Percentiles rank a stretch among this genome's conserved stretches.
These are phyloP conservation scores for Filobasidium wieringae DNA, from an alignment of 768 basidiomycete genomes.

Conservation along the genomic window DNA sequence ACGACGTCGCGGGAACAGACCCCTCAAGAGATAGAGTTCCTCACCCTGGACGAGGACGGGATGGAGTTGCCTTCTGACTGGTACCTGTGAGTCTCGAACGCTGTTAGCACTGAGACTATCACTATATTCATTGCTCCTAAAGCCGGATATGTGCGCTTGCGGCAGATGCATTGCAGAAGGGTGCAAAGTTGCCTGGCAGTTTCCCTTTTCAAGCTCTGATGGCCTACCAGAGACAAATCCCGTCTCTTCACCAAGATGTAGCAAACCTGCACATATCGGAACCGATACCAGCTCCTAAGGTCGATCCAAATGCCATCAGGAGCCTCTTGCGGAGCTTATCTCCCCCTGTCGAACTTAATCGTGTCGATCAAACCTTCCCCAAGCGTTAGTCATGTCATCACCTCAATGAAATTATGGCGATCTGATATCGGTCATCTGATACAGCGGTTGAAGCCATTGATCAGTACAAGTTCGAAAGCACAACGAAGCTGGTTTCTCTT, in stretches of 20 bases:
- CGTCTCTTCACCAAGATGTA: no score
- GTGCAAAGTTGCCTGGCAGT: conserved; percentile 52
- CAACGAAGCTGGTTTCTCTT: background rate
- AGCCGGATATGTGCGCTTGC: conserved; percentile 57
- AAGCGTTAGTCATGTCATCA: background rate
- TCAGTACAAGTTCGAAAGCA: background rate
- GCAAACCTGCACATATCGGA: no score
- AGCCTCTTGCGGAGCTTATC: background rate
- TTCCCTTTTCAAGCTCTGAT: conserved; percentile 61
- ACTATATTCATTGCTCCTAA: conserved; percentile 51
- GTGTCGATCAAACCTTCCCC: background rate
- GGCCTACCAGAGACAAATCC: conserved; percentile 49
- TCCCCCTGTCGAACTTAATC: background rate
- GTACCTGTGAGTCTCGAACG: conserved; percentile 42
- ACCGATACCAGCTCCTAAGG: no score
- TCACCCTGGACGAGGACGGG: conserved; percentile 68
- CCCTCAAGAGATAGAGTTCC: conserved; percentile 46
- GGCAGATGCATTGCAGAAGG: conserved; percentile 55
- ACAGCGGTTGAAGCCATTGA: no score
- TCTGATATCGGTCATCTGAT: no score
- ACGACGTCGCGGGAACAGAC: conserved; percentile 50
- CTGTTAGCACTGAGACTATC: conserved; percentile 7
- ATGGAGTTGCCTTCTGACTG: conserved; percentile 64
- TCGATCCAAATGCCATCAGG: background rate
- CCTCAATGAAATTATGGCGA: no score